Evolutionary conservation across 352 stramenopile species (phyloP), one percentile per base, ranked within the genome.

Genomic region (Saprolegnia diclina): DNA sequence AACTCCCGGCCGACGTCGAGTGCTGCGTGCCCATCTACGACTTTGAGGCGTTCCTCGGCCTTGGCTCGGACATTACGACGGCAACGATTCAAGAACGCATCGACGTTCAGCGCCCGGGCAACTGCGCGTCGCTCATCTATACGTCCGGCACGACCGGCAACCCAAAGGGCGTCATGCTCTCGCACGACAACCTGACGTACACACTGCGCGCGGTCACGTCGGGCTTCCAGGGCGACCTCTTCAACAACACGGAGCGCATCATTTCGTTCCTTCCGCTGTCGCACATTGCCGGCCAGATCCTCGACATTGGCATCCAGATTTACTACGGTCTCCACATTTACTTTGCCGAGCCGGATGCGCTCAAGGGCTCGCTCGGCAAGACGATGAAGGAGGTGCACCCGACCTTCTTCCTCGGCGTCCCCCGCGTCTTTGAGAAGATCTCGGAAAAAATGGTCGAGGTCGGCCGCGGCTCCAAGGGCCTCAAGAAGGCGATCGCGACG

Each of bases 261-360:
- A 79, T 97, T 37, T 92, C 80, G 69, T 97, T 90, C 78, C 71
- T 97, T 65, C 90, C 90, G 16, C 83, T 97, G 71, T 96, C 87
- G 21, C 90, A 97, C 76, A 74, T 81, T 56, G 80, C 82, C 24
- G 83, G 72, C 13, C 76, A 88, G 71, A 66, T 82, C 38, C 62
- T 80, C 22, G 76, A 85, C 59, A 76, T 77, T 56, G 57, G 76
- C 56, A 68, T 54, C 13, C 77, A 84, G 2, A 78, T 90, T n/a
- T 56, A 57, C 19, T 67, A 38, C 24, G 79, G 82, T 16, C 63
- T 65, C 26, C 67, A 67, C 16, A 62, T 90, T 1, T 83, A 90
- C 71, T 95, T 96, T 77, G 88, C 88, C 18, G 71, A 89, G 50
- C 73, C 84, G 3, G 82, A 95, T 72, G 87, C 87, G 14, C 73